Evolutionary conservation across 2,329 filamentous ascomycete genomes (phyloP), one percentile per base, ranked within the genome.

Genomic region (Ophiostoma ips): DNA sequence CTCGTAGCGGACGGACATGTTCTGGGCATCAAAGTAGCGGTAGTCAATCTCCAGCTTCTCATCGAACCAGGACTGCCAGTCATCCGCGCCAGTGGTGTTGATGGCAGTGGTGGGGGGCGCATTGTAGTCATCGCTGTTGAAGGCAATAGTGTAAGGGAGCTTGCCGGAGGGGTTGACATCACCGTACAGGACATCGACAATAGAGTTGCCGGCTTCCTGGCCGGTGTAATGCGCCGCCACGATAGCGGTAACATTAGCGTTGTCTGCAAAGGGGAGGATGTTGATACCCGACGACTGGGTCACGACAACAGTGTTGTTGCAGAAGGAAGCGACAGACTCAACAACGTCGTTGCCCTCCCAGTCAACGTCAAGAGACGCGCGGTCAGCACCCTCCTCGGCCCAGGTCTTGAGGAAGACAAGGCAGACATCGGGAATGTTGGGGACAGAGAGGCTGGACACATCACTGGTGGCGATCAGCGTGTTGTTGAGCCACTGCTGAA

Each of bases 31-130:
- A 48, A 90, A 84, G 53, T 77, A 72, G 30, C 83, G 74, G 66
- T 87, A 86, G 63, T 92, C 86, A 58, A 92, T 86, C 63, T 87
- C 86, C 43, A 83, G 71, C 7, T 85, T 84, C 65, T 90, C 85
- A 3, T 69, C 68, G 59, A 87, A 92, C 33, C 33, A 34, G 10
- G 33, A 55, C 82, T 74, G 48, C 79, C 70, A 51, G 38, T 67
- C 24, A 28, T 28, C 8, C 24, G 24, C 8, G 24, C 24, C 24
- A 8, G 4, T 28, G 24, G 46, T 49, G 59, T 80, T 84, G 54
- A 87, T 68, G 37, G 89, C 70, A 57, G 81, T 74, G 3, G 78
- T 45, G 5, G 43, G 43, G 11, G 43, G 43, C 5, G 43, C 75
- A 1, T 88, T 87, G 58, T 90, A 90, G 61, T 94, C 84, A 21